These are phyloP conservation scores for Fusarium odoratissimum DNA, from an alignment of 2,329 filamentous ascomycete species.

Conservation along the genomic window DNA sequence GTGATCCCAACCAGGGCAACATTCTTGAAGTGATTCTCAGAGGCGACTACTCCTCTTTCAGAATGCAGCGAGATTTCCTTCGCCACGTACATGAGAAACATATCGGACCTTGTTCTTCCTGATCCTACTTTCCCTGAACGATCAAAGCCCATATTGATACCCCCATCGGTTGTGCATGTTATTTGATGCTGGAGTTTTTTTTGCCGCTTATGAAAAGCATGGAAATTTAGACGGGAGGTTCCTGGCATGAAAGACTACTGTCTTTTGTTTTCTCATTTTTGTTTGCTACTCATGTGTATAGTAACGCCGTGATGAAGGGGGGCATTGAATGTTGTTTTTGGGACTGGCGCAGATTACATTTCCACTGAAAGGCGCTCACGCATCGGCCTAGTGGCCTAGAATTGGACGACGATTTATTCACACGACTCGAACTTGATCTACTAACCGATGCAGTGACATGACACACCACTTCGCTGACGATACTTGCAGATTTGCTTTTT, in stretches of 20 bases:
- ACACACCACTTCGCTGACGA: constrained; percentile 4
- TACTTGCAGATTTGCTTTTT: neutral
- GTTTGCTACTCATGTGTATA: constrained; percentile 36
- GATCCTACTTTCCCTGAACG: neutral
- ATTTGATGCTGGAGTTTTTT: constrained; percentile 26
- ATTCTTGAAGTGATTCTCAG: constrained; percentile 79
- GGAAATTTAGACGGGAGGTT: constrained; percentile 20
- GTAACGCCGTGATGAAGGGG: constrained; percentile 41
- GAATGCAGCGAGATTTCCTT: constrained; percentile 74
- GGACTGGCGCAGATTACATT: constrained; percentile 28
- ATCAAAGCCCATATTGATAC: constrained; percentile 4
- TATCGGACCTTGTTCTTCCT: constrained; percentile 50
- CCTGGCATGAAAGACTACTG: constrained; percentile 12
- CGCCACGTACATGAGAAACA: constrained; percentile 60
- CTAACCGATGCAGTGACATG: constrained; percentile 50
- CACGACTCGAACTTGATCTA: constrained; percentile 21
- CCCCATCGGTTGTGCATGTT: constrained; percentile 18
- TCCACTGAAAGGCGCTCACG: neutral
- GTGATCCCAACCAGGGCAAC: constrained; percentile 43
- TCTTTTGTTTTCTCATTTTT: neutral
- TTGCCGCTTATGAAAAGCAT: neutral
- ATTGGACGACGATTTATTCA: constrained; percentile 41
- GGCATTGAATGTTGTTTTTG: neutral
- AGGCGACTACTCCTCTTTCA: constrained; percentile 83
- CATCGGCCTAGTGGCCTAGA: constrained; percentile 42